Base-by-base conservation (phyloP, 768 basidiomycete genomes). In the Rhodocollybia butyracea region DNA sequence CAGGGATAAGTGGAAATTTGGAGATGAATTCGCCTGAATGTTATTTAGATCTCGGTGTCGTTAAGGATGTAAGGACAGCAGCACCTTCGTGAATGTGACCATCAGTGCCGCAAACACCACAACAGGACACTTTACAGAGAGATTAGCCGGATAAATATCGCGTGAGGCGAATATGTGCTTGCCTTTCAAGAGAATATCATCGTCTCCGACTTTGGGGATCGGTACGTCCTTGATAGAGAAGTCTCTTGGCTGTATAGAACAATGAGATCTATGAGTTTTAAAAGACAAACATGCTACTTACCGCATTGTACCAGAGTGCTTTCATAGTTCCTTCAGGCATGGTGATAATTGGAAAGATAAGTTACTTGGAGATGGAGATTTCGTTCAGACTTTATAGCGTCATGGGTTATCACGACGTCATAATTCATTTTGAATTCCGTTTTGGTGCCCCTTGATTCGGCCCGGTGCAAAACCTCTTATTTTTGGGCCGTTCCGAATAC, bases 151-250 rank as follows among this genome's bases (percentile, higher is more conserved):
- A 6, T n/a, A 26, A 11, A 5, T 29, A 21, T n/a, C 6, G 27
- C 15, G 31, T 13, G 26, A 26, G 41, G 43, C 8, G 7, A 55
- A 51, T 51, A 57, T 42, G 27, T 48, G 3, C 63, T 53, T 47
- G 83, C 86, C 87, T 78, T 91, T 89, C 60, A 91, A 73, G 51
- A 91, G 77, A 46, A 91, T 80, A 26, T 91, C 89, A 51, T 88
- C 80, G 58, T 87, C 85, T 31, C 78, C 78, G 57, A 81, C 74
- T 56, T 78, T 57, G 6, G 89, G 89, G 54, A 89, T 81, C 4
- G 86, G 84, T 7, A 90, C 86, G 36, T 83, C 70, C 61, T 76
- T 83, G 56, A 90, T 76, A 54, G 82, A 80, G 61, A 90, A 91
- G 47, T 88, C 68, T 62, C 74, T 71, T 52, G 89, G 83, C 86